Evolutionary conservation across 768 basidiomycete species (phyloP), one percentile per base, ranked within the genome.

Genomic region (Leccinum truebloodii): DNA sequence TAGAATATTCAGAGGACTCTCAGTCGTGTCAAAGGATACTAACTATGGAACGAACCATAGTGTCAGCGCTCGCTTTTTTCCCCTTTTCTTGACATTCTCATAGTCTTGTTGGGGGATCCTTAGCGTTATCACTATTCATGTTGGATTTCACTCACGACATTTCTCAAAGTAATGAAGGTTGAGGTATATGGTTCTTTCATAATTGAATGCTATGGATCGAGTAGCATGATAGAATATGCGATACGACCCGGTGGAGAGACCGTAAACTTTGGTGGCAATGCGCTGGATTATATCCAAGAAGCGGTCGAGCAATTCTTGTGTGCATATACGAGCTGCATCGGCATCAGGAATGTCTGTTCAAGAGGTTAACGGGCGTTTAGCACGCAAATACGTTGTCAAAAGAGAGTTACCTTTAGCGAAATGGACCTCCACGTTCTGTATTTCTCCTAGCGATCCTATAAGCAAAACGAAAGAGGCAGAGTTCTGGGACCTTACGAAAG

Each of bases 151-250:
- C 87, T 78, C 73, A 93, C 90, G 93, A 90, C 91, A 94, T 53
- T 85, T 82, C 67, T 90, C 81, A 65, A 84, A 94, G 71, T 88
- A 95, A 34, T 92, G 81, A 20, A 93, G 77, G 71, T 96, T 98
- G 59, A 96, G 73, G 75, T 93, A 97, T 16, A 98, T 79, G 55
- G 86, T 88, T 3, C 89, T 92, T 56, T 85, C 84, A 22, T 91
- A 80, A 73, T 98, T 98, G 80, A 98, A 98, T 1, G 94, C 96
- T 57, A 97, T 95, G 18, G 89, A 75, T 2, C 86, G 93, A 5
- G 79, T 67, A 28, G 18, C 7, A 66, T 98, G 93, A 71, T 87
- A 88, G 73, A 97, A 98, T 12, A 98, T 82, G 66, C 94, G 91
- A 52, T 95, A 68, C 34, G 87, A 88, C 0, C 80, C 72, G 20